Percentiles rank a stretch among this genome's conserved stretches.
Conservation (phyloP, 2,329 filamentous ascomycete genomes). For the Rhynchosporium agropyri region DNA sequence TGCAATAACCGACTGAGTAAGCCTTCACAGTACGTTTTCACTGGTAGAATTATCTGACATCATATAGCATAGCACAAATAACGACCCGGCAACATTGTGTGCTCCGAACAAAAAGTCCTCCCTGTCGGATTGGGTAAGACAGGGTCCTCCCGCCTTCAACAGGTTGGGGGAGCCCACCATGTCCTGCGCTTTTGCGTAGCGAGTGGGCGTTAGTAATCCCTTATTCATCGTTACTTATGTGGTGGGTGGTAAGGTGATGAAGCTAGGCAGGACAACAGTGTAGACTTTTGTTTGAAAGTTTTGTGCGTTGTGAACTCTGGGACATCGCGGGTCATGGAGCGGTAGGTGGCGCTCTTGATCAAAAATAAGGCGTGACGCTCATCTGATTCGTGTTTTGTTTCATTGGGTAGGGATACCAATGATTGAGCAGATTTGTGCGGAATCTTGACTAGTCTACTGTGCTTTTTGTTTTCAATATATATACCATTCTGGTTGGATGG, state of each 20-base stretch:
- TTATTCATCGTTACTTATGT: conserved; percentile 12
- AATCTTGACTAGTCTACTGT: no score
- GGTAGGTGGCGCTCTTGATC: neutral
- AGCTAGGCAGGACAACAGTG: conserved; percentile 11
- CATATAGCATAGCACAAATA: no score
- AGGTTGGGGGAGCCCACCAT: conserved; percentile 12
- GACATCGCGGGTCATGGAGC: neutral
- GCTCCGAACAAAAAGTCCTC: neutral
- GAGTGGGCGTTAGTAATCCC: conserved; percentile 13
- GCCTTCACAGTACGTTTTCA: no score
- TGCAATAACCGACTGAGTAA: no score
- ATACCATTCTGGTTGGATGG: no score
- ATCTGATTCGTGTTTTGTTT: no score
- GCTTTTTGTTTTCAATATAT: no score
- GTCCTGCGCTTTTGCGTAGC: conserved; percentile 14
- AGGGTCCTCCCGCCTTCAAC: conserved; percentile 7
- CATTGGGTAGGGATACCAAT: no score
- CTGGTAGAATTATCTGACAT: no score
- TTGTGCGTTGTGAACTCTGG: neutral
- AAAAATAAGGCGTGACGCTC: no score
- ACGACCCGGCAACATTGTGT: no score
- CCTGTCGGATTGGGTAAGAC: conserved; percentile 11
- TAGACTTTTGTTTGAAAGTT: neutral
- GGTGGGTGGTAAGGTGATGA: conserved; percentile 13
- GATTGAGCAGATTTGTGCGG: no score